Percentiles rank a stretch among this genome's conserved stretches.
phyloP scores from a whole-genome alignment of 768 basidiomycete genomes.

The Pleurotus salmoneostramineus region DNA sequence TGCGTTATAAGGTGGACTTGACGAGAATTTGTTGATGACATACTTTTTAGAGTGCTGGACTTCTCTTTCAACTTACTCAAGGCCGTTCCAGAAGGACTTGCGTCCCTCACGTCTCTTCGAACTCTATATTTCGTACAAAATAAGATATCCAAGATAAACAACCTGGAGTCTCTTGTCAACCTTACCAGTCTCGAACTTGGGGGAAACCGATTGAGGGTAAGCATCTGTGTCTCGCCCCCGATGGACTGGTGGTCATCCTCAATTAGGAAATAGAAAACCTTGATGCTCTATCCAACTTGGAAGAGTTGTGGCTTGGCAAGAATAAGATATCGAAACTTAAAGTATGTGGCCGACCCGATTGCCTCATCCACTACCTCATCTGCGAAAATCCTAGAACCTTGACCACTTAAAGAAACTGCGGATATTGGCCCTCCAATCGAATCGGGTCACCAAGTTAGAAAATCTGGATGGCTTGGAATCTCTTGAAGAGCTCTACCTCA shows the following conservation, averaged over 20 bases:
- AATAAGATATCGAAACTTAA: slow-evolving; percentile 92
- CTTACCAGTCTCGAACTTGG: slow-evolving; percentile 88
- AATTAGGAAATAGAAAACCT: slow-evolving; percentile 82
- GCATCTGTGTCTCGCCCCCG: slow-evolving; percentile 19
- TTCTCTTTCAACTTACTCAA: slow-evolving; percentile 92
- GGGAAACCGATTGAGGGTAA: slow-evolving; percentile 85
- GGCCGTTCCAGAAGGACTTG: slow-evolving; percentile 59
- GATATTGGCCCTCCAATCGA: slow-evolving; percentile 90
- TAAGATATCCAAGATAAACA: slow-evolving; percentile 77
- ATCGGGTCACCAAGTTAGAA: slow-evolving; percentile 87
- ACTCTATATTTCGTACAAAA: slow-evolving; percentile 97
- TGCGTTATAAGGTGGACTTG: slow-evolving; percentile 29
- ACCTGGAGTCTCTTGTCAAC: slow-evolving; percentile 50
- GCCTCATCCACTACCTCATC: background rate
- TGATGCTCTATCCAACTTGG: slow-evolving; percentile 74
- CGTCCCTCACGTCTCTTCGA: slow-evolving; percentile 54
- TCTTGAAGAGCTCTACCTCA: slow-evolving; percentile 89
- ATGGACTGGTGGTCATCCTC: background rate
- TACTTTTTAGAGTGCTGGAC: slow-evolving; percentile 64
- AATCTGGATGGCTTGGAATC: slow-evolving; percentile 66
- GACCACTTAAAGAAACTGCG: slow-evolving; percentile 65
- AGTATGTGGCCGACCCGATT: slow-evolving; percentile 32
- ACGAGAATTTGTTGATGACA: background rate
- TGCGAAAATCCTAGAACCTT: slow-evolving; percentile 50
- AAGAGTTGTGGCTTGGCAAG: slow-evolving; percentile 96